Base-by-base conservation (phyloP, 257 asterid genomes). In the Echium plantagineum region DNA sequence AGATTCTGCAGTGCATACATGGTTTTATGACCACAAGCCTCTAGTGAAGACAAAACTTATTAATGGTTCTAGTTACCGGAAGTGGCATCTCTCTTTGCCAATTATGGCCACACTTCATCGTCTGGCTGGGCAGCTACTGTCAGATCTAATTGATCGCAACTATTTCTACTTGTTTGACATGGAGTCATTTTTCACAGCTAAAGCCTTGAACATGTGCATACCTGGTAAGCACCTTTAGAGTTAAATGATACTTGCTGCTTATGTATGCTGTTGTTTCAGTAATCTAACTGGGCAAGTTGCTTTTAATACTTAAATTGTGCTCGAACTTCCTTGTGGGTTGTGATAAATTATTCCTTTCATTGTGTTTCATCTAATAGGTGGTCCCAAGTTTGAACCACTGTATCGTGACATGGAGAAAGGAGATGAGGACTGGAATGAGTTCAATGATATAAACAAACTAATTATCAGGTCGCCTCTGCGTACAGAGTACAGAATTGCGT, bases 321-420 rank as follows among this genome's bases (percentile, higher is more conserved):
- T 52, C 21, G 18, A 21, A 52, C 21, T 0, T 52, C 10, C 22
- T 17, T 52, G 21, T 1, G 56, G 9, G 5, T n/a, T 52, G 3
- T 38, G 12, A 38, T 38, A 4, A 9, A 6, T 52, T 16, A 15
- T 16, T 51, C 1, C 26, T 24, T 24, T 52, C 32, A 17, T 9
- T 24, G 26, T 10, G 18, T 48, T 57, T 21, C 8, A 53, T 10
- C 32, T 47, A 31, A 69, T 85, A 91, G 98, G 98, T 66, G 98
- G 98, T 47, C 98, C 98, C 10, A 93, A 93, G 84, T 93, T 93
- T 61, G 98, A 93, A 74, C 98, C 98, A 51, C 72, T 89, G 68
- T 93, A 89, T 74, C 90, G 98, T 49, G 98, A 93, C 83, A 93
- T 93, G 97, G 98, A 93, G 78, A 93, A 93, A 67, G 98, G 98